Conservation (phyloP, 805 yeast genomes). For the Saccharomycopsis guyanensis region DNA sequence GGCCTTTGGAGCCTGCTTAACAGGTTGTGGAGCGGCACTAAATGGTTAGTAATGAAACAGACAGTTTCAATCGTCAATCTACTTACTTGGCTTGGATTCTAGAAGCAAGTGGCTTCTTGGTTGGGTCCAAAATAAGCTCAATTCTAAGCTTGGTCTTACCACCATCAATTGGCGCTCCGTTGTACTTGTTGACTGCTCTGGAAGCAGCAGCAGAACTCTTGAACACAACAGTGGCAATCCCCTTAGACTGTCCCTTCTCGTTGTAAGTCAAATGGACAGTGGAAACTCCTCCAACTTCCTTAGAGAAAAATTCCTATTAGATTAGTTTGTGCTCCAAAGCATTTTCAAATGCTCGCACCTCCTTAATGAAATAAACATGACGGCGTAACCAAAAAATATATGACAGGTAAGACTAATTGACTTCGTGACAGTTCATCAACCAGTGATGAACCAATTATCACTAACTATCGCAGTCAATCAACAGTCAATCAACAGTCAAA, state of each 20-base stretch:
- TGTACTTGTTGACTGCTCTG: conserved; percentile 73
- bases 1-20: conserved; percentile 4
- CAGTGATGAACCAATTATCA: background rate
- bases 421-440: too few species aligned
- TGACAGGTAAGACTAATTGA: too few species aligned
- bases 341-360: too few species aligned
- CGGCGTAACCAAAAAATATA: too few species aligned
- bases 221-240: conserved; percentile 84
- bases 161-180: conserved; percentile 89
- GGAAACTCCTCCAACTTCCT: conserved; percentile 80
- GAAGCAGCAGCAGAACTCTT: conserved; percentile 60
- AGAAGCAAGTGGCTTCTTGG: conserved; percentile 62
- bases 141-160: conserved; percentile 70
- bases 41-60: background rate
- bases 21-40: background rate
- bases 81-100: conserved; percentile 52
- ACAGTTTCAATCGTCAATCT: background rate
- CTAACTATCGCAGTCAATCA: too few species aligned
- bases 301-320: conserved; percentile 75
- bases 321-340: too few species aligned
- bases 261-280: conserved; percentile 70
- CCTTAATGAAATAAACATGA: too few species aligned
- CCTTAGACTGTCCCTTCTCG: conserved; percentile 83
- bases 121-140: conserved; percentile 82
- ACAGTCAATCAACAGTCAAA: too few species aligned